Base-by-base conservation (phyloP, 2,329 filamentous ascomycete genomes). In the Fusarium coffeatum region DNA sequence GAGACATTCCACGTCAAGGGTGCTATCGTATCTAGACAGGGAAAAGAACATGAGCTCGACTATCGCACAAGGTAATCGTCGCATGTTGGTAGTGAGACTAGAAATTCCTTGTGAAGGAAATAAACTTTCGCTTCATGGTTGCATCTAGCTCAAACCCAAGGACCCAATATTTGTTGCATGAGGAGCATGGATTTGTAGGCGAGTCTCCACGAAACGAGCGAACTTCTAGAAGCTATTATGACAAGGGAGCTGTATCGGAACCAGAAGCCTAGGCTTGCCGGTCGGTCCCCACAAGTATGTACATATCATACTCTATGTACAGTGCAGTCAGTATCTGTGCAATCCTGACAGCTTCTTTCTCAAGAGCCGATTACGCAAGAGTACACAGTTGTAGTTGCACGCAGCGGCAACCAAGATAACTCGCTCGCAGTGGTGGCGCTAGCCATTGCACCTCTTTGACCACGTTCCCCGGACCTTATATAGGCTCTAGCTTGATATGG, bases 161-260 rank as follows among this genome's bases (percentile, higher is more conserved):
- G 22, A n/a, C 18, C n/a, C 59, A 59, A 47, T 30, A n/a, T 28
- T 60, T 23, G 8, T 59, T 59, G 46, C 27, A 53, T 54, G 30
- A 45, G 48, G 9, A 55, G 16, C 49, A n/a, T 34, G 59, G 59
- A n/a, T 54, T 32, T 34, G 27, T 18, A 42, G 16, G 40, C 25
- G 53, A 56, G 47, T 69, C 55, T 47, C 37, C 42, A 49, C 30
- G 25, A 60, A 59, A 47, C 20, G 20, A 51, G 41, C 11, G 37
- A 30, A 30, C 43, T 74, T 73, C 72, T 74, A 71, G 71, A 74
- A 74, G 27, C 48, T 49, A 23, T 57, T 28, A 12, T n/a, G 22
- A 40, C 34, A 23, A 30, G 47, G 47, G 22, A 37, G 16, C 37
- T 69, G 66, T 49, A 55, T 60, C 34, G 34, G 55, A 41, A 60